Conservation (phyloP, 2,329 filamentous ascomycete species). For the Aspergillus unguis region DNA sequence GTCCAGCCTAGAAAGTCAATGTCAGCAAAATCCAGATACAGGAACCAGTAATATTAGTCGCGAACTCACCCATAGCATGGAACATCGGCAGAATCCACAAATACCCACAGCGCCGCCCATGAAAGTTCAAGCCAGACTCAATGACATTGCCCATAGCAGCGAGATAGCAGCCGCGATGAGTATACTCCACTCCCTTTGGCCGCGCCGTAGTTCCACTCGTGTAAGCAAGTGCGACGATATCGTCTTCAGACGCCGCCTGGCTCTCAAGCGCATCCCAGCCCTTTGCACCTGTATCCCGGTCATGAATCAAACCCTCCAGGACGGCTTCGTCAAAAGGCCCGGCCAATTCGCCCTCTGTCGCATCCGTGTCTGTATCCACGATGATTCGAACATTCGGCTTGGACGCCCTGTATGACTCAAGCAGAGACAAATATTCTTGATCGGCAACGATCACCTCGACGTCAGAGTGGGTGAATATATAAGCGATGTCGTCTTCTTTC, state of each 20-base stretch:
- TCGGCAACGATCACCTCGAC: slow-evolving; percentile 87
- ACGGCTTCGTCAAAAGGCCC: slow-evolving; percentile 84
- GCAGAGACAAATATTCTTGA: slow-evolving; percentile 68
- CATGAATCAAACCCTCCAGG: slow-evolving; percentile 72
- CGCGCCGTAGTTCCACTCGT: slow-evolving; percentile 88
- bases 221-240: slow-evolving; percentile 81
- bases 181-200: slow-evolving; percentile 92
- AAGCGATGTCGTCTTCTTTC: slow-evolving; percentile 79
- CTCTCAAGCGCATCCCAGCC: slow-evolving; percentile 76
- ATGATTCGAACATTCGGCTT: slow-evolving; percentile 67
- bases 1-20: slow-evolving; percentile 59
- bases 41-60: background rate
- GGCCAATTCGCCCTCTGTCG: slow-evolving; percentile 66
- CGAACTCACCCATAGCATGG: slow-evolving; percentile 54
- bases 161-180: slow-evolving; percentile 82
- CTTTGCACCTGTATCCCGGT: slow-evolving; percentile 60
- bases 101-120: slow-evolving; percentile 70
- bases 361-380: slow-evolving; percentile 81
- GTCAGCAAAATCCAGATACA: background rate
- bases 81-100: slow-evolving; percentile 93
- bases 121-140: slow-evolving; percentile 77
- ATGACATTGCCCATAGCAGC: slow-evolving; percentile 81
- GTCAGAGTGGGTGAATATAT: slow-evolving; percentile 85
- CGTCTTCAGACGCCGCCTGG: slow-evolving; percentile 71
- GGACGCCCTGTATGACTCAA: slow-evolving; percentile 62